Conservation (phyloP, 1,284 basidiomycete genomes). For the Trametes hirsuta region DNA sequence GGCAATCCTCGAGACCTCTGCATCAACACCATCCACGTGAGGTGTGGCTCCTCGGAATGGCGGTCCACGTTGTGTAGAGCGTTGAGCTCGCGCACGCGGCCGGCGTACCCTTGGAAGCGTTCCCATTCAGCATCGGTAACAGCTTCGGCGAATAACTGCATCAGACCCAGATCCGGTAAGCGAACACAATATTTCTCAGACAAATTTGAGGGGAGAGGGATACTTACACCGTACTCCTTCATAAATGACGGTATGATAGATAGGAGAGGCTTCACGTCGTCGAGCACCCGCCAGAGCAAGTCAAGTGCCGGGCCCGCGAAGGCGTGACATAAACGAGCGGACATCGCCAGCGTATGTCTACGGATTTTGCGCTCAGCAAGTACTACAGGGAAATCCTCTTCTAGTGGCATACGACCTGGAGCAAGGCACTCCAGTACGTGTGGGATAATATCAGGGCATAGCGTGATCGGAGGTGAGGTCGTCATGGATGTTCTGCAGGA, state of each 20-base stretch:
- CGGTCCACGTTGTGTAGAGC: not conserved
- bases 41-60: not conserved
- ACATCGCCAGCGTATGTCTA: not conserved
- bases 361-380: not conserved
- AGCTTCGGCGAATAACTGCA: too few relatives aligned
- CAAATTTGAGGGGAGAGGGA: not conserved
- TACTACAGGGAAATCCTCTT: not conserved
- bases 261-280: not conserved
- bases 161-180: too few relatives aligned
- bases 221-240: not conserved
- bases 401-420: not conserved
- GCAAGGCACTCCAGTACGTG: not conserved
- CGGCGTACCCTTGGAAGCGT: not conserved
- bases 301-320: slow-evolving; percentile 1
- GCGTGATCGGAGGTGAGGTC: too few relatives aligned
- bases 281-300: not conserved
- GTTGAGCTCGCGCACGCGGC: not conserved
- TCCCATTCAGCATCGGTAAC: not conserved
- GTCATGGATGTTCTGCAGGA: too few relatives aligned
- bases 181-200: too few relatives aligned
- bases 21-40: not conserved
- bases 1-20: not conserved
- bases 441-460: not conserved
- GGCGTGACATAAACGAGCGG: not conserved
- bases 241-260: not conserved